A percentile compares a stretch with the other conserved stretches of the same genome.
Evolutionary conservation across 139 green algal species (phyloP).

Genomic region (Haematococcus lacustris): DNA sequence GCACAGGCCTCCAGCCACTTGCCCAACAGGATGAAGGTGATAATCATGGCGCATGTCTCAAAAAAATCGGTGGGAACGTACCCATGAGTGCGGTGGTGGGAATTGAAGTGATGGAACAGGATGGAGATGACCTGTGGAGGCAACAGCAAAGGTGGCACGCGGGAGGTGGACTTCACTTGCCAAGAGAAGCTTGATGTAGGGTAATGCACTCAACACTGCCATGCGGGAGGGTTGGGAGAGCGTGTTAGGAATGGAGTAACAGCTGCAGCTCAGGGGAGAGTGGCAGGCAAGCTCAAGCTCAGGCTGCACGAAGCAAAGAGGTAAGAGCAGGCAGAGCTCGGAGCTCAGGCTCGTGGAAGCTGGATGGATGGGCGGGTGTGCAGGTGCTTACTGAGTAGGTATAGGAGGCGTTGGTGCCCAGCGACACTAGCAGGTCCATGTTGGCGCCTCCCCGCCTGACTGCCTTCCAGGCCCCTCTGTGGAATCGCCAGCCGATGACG

Average conservation of each 20-base stretch:
- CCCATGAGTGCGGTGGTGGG: slow-evolving; percentile 9
- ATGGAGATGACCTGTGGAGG: slow-evolving; percentile 71
- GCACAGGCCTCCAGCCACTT: slow-evolving; percentile 62
- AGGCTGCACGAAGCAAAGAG: no score
- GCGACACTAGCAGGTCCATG: slow-evolving; percentile 96
- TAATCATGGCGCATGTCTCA: slow-evolving; percentile 94
- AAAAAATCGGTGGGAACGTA: slow-evolving; percentile 91
- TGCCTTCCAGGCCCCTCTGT: slow-evolving; percentile 69
- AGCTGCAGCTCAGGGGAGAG: no score
- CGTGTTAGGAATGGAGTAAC: no score
- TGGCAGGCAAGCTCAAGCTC: no score
- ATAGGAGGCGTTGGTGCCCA: slow-evolving; percentile 92
- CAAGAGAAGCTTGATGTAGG: no score
- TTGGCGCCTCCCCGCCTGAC: slow-evolving; percentile 71
- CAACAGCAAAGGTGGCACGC: no score
- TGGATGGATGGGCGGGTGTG: no score
- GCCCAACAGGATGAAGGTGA: slow-evolving; percentile 93
- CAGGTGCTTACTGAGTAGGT: slow-evolving; percentile 60
- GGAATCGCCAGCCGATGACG: slow-evolving; percentile 86
- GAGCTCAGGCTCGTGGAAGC: no score
- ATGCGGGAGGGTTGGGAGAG: no score
- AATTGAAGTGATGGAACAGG: slow-evolving; percentile 57
- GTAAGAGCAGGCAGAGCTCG: no score
- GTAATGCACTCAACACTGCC: no score
- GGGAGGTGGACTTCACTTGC: no score